These are phyloP conservation scores for Reticulascus tulasneorum DNA, from an alignment of 2,329 filamentous ascomycete species.

Conservation along the genomic window DNA sequence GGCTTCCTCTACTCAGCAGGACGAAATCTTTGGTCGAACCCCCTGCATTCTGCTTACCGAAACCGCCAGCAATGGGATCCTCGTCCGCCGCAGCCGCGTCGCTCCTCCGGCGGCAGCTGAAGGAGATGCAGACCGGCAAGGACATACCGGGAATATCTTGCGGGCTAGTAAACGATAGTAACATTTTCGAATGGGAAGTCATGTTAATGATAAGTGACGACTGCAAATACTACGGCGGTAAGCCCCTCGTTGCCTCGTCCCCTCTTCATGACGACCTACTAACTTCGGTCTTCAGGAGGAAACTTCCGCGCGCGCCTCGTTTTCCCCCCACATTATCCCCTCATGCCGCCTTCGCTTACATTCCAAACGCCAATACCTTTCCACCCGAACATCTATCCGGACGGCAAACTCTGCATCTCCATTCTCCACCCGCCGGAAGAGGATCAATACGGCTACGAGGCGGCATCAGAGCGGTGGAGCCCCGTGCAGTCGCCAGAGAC, in stretches of 20 bases:
- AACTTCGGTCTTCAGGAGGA: conserved; percentile 56
- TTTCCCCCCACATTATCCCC: conserved; percentile 84
- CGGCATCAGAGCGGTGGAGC: conserved; percentile 84
- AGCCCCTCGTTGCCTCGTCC: conserved; percentile 18
- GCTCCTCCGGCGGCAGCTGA: conserved; percentile 80
- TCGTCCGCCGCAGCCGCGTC: conserved; percentile 58
- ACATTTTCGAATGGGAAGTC: conserved; percentile 97
- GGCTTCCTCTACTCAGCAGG: no score
- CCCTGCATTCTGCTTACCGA: no score
- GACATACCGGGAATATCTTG: conserved; percentile 94
- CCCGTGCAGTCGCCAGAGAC: conserved; percentile 95
- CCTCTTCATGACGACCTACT: neutral
- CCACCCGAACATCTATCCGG: conserved; percentile 90
- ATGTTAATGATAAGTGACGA: conserved; percentile 98
- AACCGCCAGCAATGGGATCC: conserved; percentile 38
- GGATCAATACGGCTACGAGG: conserved; percentile 91
- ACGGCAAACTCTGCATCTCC: conserved; percentile 89
- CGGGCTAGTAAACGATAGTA: conserved; percentile 77
- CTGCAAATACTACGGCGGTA: conserved; percentile 89
- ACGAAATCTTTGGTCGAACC: no score
- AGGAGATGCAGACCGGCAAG: conserved; percentile 88
- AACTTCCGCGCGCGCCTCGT: conserved; percentile 83
- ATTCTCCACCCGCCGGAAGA: conserved; percentile 95
- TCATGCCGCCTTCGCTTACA: conserved; percentile 80
- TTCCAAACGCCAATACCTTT: conserved; percentile 82